A percentile compares a stretch with the other conserved stretches of the same genome.
These are phyloP conservation scores for Pelargonium citronellum DNA, from an alignment of 441 rosid species.

Conservation along the genomic window DNA sequence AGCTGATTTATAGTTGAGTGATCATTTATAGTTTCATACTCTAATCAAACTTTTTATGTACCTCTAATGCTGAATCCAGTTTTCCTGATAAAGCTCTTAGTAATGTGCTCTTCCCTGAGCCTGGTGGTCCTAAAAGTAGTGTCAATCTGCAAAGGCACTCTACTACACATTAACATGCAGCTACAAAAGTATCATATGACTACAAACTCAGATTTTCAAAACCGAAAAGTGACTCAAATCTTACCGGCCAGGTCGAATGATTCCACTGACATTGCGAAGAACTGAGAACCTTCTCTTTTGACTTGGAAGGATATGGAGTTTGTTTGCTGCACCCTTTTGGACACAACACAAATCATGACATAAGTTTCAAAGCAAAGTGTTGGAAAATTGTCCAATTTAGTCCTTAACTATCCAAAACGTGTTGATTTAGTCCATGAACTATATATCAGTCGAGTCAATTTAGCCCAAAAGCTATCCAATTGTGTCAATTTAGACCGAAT, in stretches of 20 bases:
- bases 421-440: too few species aligned
- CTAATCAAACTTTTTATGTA: too few species aligned
- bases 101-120: slow-evolving; percentile 60
- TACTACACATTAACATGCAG: not conserved
- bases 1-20: too few species aligned
- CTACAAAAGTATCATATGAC: not conserved
- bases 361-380: too few species aligned
- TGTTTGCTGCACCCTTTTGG: slow-evolving; percentile 8
- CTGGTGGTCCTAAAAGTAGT: slow-evolving; percentile 54
- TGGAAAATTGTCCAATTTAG: too few species aligned
- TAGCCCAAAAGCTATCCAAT: too few species aligned
- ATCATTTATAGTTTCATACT: too few species aligned
- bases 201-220: not conserved
- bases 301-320: slow-evolving; percentile 43
- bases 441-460: too few species aligned
- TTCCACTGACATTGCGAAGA: slow-evolving; percentile 57
- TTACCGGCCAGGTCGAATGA: slow-evolving; percentile 58
- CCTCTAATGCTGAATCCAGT: not conserved
- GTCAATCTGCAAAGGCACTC: slow-evolving; percentile 35
- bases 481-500: too few species aligned
- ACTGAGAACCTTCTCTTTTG: slow-evolving; percentile 44
- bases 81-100: slow-evolving; percentile 20
- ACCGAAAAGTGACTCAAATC: not conserved
- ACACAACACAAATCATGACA: too few species aligned
- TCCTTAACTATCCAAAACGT: too few species aligned